Base-by-base conservation (phyloP, 2,329 filamentous ascomycete species). In the Pyricularia grisea region DNA sequence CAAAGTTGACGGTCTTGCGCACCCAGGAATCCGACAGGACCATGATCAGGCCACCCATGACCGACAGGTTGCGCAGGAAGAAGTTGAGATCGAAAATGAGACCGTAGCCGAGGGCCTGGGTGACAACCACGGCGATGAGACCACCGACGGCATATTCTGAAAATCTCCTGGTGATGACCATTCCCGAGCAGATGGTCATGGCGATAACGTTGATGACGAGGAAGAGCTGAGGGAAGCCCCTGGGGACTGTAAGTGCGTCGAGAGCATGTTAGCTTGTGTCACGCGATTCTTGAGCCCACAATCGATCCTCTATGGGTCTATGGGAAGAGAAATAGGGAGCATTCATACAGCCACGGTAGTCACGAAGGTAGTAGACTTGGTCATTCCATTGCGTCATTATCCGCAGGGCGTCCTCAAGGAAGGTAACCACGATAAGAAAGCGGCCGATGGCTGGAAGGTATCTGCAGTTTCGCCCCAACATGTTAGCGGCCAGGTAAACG, bases 1-100 rank as follows among this genome's bases (percentile, higher is more conserved):
- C 95, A 72, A 97, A 97, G 3, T 94, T 94, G 83, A 97, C 97
- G 79, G 90, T 92, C 88, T 98, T 98, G 82, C 94, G 91, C 72
- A 97, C 93, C 93, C 94, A 98, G 70, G 92, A 97, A 82, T 99
- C 95, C 60, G 94, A 97, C 66, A 99, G 86, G 25, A 99, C 95
- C 95, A 99, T 98, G 75, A 99, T 87, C 64, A 99, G 87, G 71
- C 95, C 95, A 74, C 95, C 95, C 84, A 98, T 94, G 76, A 99
- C 95, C 73, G 93, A 97, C 71, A 99, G 85, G 79, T 99, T 99
- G 82, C 95, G 94, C 73, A 99, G 91, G 89, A 99, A 99, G 86
- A 99, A 99, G 88, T 98, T 99, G 77, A 98, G 88, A 81, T 99
- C 95, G 80, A 99, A 98, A 80, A 99, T 97, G 72, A 99, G 87